phyloP scores from a whole-genome alignment of 495 filamentous ascomycete species.

The Pseudoneurospora amorphoporcata region DNA sequence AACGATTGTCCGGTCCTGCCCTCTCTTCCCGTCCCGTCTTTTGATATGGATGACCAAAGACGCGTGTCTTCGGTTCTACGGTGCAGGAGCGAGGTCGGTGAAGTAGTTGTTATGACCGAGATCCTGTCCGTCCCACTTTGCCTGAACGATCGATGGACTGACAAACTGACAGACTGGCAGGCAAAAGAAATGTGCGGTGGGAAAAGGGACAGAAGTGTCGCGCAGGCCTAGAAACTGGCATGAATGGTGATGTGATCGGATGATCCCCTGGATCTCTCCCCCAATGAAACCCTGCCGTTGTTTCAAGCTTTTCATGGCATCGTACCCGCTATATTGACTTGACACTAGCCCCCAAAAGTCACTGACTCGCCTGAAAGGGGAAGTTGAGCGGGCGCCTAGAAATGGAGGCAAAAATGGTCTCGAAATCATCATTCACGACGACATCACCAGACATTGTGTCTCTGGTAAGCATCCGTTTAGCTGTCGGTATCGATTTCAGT shows the following conservation, averaged over 20 bases:
- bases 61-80: background rate
- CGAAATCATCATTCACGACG: background rate
- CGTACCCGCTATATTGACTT: background rate
- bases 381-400: background rate
- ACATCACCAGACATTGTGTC: background rate
- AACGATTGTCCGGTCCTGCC: background rate
- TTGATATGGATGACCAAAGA: background rate
- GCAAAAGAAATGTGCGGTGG: background rate
- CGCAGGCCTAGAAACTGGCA: background rate
- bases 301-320: background rate
- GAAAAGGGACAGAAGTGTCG: background rate
- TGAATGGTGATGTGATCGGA: background rate
- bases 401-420: background rate
- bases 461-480: background rate
- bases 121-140: too few species aligned
- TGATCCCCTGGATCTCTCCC: background rate
- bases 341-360: background rate
- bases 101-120: too few species aligned
- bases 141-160: too few species aligned
- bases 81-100: background rate
- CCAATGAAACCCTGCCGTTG: background rate
- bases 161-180: background rate
- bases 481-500: fast-evolving
- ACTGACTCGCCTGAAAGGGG: background rate
- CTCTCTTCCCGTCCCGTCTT: background rate